Evolutionary conservation across 2,329 filamentous ascomycete genomes (phyloP), one percentile per base, ranked within the genome.

Genomic region (Cladophialophora yegresii): DNA sequence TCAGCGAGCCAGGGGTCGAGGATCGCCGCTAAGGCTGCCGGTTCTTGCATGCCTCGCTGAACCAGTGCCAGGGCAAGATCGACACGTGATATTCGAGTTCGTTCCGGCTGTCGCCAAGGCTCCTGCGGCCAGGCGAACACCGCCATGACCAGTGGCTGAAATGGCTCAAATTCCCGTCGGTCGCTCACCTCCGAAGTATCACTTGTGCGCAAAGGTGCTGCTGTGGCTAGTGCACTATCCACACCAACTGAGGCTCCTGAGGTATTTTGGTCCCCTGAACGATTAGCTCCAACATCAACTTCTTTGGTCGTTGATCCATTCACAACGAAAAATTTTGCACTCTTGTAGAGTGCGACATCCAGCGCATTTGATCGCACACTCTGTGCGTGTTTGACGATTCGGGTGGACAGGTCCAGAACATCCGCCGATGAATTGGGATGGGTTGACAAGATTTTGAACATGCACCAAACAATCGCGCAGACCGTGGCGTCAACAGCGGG

Each of bases 1-100:
- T 68, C 68, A 20, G 71, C 69, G 54, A 74, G 71, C 79, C 79
- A 81, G 26, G 60, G 56, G 58, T 69, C 67, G 36, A 79, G 63
- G 65, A 70, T 67, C 59, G 63, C 54, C 53, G 61, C 65, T 61
- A 70, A 55, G 9, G 58, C 53, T 55, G 55, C 64, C 5, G 54
- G 57, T 33, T 62, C 51, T 49, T 55, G 49, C 26, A 61, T 20
- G 58, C 55, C 61, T 55, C 45, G 54, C 55, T 65, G 54, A 26
- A 65, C 63, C 26, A 71, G 32, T 47, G 61, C 64, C 49, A 61
- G 33, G 4, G 64, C 66, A 16, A 69, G 57, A n/a, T 62, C 61
- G n/a, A 63, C 67, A 63, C 70, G 69, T 67, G 68, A 59, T 54
- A 57, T 65, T 10, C 69, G 69, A 33, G 64, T 68, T n/a, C 64